Conservation (phyloP, 2,329 filamentous ascomycete genomes). For the Fusarium decemcellulare region DNA sequence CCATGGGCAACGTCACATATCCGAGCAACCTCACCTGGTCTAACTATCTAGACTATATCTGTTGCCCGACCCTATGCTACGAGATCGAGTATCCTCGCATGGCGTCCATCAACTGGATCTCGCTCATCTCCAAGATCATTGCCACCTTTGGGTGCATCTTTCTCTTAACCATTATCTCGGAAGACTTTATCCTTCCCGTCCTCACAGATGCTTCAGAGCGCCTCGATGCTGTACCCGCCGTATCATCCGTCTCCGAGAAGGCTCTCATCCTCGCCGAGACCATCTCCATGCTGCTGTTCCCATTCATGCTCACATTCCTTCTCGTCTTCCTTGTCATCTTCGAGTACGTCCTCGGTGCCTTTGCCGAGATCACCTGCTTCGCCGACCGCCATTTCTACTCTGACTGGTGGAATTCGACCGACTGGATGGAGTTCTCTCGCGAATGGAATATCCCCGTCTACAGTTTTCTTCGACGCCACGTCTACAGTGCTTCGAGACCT, state of each 20-base stretch:
- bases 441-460: constrained; percentile 99
- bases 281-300: constrained; percentile 92
- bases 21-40: constrained; percentile 86
- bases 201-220: constrained; percentile 77
- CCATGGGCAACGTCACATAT: constrained; percentile 90
- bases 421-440: constrained; percentile 95
- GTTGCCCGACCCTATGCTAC: constrained; percentile 97
- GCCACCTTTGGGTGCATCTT: constrained; percentile 98
- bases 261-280: constrained; percentile 88
- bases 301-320: constrained; percentile 96
- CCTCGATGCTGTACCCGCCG: constrained; percentile 59
- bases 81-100: constrained; percentile 96
- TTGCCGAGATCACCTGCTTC: constrained; percentile 94
- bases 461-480: constrained; percentile 93
- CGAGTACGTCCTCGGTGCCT: constrained; percentile 94
- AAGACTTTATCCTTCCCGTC: constrained; percentile 96
- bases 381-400: constrained; percentile 94
- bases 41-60: constrained; percentile 89
- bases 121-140: constrained; percentile 86
- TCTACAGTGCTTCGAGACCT: constrained; percentile 86
- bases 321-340: constrained; percentile 99
- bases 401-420: constrained; percentile 83
- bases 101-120: constrained; percentile 80
- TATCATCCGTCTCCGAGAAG: constrained; percentile 71
- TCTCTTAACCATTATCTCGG: constrained; percentile 88